phyloP scores from a whole-genome alignment of 768 basidiomycete species.

The Lactifluus piperatus region DNA sequence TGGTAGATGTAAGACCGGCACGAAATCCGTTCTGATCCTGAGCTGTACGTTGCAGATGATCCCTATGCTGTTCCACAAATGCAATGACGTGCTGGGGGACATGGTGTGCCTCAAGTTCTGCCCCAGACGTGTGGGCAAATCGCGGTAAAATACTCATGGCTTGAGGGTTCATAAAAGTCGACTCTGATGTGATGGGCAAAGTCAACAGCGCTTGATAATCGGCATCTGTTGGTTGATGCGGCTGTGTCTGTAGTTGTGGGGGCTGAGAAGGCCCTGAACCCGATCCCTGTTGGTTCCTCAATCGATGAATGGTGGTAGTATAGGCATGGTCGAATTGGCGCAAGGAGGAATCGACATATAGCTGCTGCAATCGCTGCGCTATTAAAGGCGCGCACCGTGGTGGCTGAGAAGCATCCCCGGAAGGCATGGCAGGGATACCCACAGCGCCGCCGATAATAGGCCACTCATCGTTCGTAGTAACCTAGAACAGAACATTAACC shows the following conservation, averaged over 20 bases:
- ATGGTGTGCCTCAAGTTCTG: constrained; percentile 11
- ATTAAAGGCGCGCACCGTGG: not conserved
- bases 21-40: constrained; percentile 17
- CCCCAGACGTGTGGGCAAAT: constrained; percentile 14
- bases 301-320: not conserved
- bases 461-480: constrained; percentile 6
- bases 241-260: not conserved
- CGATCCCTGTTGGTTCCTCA: not conserved
- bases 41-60: constrained; percentile 5
- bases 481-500: not conserved
- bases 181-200: not conserved
- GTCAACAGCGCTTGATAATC: constrained; percentile 12
- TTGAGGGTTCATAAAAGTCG: not conserved
- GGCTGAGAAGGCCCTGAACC: not conserved
- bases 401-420: not conserved
- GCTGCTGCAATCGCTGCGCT: constrained; percentile 1
- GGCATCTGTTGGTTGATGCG: constrained; percentile 9
- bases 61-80: constrained; percentile 13
- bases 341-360: not conserved
- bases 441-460: not conserved
- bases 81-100: constrained; percentile 4
- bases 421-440: not conserved
- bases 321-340: not conserved
- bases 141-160: constrained; percentile 14
- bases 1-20: constrained; percentile 5